Conservation (phyloP, 257 asterid genomes). For the Fraxinus americana region DNA sequence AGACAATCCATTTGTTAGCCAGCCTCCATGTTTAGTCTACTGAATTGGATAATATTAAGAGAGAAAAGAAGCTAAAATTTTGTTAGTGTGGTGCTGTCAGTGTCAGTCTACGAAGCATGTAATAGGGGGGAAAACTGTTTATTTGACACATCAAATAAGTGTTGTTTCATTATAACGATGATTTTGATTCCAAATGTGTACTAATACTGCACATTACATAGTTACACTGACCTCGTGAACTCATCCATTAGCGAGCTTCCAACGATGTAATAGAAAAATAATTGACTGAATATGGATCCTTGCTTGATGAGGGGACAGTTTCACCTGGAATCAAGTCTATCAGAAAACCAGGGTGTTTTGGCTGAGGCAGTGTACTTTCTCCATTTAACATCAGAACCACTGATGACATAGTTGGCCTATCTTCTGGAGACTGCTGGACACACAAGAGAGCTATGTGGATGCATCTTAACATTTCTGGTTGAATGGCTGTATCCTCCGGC, state of each 20-base stretch:
- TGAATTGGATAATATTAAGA: too few species aligned
- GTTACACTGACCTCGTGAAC: background rate
- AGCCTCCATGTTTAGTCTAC: too few species aligned
- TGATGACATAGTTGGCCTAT: conserved; percentile 52
- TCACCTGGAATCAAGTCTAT: conserved; percentile 26
- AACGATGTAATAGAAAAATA: conserved; percentile 32
- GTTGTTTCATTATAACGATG: background rate
- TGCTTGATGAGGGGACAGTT: conserved; percentile 13
- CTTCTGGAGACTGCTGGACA: conserved; percentile 41
- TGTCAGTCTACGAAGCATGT: too few species aligned
- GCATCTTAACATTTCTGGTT: conserved; percentile 27
- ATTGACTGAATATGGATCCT: conserved; percentile 10
- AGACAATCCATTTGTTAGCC: background rate
- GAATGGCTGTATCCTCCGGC: conserved; percentile 16
- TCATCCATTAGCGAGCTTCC: conserved; percentile 31
- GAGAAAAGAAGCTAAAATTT: too few species aligned
- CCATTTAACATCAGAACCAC: conserved; percentile 42
- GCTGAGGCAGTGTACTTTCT: conserved; percentile 36
- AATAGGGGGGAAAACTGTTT: too few species aligned
- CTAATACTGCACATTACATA: conserved; percentile 1
- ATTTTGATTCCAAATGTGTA: background rate
- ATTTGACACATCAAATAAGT: too few species aligned
- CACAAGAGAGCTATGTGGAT: conserved; percentile 47
- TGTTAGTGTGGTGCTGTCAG: too few species aligned
- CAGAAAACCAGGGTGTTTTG: conserved; percentile 50